phyloP scores from a whole-genome alignment of 2,329 filamentous ascomycete genomes.

The Bipolaris gigantea region DNA sequence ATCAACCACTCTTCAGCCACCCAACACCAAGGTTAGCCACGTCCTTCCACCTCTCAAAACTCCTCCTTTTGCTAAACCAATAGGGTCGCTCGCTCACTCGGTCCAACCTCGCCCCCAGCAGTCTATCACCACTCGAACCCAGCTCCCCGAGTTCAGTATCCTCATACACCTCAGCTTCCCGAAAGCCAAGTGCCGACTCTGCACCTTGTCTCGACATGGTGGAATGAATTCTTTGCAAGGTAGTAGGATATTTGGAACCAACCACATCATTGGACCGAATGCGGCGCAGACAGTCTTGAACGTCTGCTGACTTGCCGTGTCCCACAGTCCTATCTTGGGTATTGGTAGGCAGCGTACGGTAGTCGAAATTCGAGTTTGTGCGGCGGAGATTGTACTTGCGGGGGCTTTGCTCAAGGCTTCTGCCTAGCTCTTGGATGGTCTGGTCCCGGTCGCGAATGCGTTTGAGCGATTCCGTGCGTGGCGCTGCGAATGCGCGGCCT shows the following conservation, averaged over 20 bases:
- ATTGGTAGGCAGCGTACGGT: constrained; percentile 41
- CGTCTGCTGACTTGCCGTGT: constrained; percentile 34
- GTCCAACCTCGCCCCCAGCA: constrained; percentile 39
- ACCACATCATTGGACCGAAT: constrained; percentile 40
- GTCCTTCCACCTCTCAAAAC: constrained; percentile 40
- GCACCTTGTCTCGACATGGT: constrained; percentile 26
- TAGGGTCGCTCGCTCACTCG: constrained; percentile 38
- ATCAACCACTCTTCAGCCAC: constrained; percentile 38
- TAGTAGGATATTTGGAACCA: constrained; percentile 18
- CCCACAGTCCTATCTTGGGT: constrained; percentile 38
- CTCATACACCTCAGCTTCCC: constrained; percentile 44
- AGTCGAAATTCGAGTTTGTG: constrained; percentile 35
- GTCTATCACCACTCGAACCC: constrained; percentile 25
- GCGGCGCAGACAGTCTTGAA: constrained; percentile 34
- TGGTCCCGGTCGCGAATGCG: constrained; percentile 48
- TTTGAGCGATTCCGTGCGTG: constrained; percentile 55
- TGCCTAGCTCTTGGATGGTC: constrained; percentile 47
- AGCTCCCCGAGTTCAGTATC: constrained; percentile 40
- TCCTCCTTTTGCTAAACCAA: constrained; percentile 38
- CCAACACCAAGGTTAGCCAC: constrained; percentile 40
- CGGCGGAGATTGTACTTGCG: constrained; percentile 44
- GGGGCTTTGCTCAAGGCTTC: constrained; percentile 49
- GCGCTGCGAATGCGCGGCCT: constrained; percentile 57
- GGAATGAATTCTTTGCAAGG: constrained; percentile 27
- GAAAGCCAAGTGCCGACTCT: constrained; percentile 38